Evolutionary conservation across 2,329 filamentous ascomycete genomes (phyloP), one percentile per base, ranked within the genome.

Genomic region (Chlorencoelia australis): DNA sequence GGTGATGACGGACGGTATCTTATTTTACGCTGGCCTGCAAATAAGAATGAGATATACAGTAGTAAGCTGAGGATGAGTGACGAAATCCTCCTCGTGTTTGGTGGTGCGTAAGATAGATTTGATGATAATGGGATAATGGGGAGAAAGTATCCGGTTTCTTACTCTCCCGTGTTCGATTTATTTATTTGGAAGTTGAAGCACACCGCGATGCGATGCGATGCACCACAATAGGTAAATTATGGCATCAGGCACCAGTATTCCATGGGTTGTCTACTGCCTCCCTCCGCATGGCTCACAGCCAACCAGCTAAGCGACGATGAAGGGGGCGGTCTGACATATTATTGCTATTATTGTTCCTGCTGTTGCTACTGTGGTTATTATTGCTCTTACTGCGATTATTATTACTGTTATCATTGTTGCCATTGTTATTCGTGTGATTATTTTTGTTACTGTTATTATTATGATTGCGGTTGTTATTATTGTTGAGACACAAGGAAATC

Each of bases 181-280:
- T 6, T n/a, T 27, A n/a, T 14, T 27, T 14, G 10, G 13, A 7
- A 24, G n/a, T 11, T 7, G 21, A 24, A 7, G 11, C 21, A 24
- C 7, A 24, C 11, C 7, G 7, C 7, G 21, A 24, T 24, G 21
- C 21, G 21, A 24, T 24, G 21, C 21, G 7, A 24, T 24, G 21
- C 21, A 7, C 7, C 11, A 11, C 21, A 7, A 24, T 31, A 19
- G 17, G 17, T 11, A 11, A 19, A 11, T n/a, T n/a, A n/a, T n/a
- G n/a, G 15, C 10, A 19, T 31, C 29, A 31, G 29, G 29, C 29
- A 19, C 29, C 29, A 31, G 29, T 13, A 31, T 31, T 31, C 21
- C 29, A 19, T n/a, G 29, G 29, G n/a, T 31, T 24, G 7, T 7
- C 11, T 11, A 24, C 11, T 24, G 7, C 7, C 11, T 11, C 7